phyloP scores from a whole-genome alignment of 2,329 filamentous ascomycete species.

The Mycogone perniciosa region DNA sequence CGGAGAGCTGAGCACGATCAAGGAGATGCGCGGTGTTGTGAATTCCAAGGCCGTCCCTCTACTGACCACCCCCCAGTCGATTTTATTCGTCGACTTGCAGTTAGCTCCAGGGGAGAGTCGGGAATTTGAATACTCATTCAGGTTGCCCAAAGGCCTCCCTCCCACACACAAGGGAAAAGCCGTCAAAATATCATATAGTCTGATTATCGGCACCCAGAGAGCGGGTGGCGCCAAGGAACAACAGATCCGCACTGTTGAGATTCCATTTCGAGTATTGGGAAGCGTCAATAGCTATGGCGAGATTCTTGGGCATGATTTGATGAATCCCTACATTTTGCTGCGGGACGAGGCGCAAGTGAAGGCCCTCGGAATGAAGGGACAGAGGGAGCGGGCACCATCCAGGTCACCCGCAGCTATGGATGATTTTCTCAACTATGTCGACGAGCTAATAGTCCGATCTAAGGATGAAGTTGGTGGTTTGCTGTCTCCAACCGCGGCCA shows the following conservation, averaged over 20 bases:
- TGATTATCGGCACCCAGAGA: conserved; percentile 87
- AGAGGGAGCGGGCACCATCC: conserved; percentile 20
- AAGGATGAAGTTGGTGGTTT: conserved; percentile 52
- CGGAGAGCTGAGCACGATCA: conserved; percentile 84
- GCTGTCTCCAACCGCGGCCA: conserved; percentile 62
- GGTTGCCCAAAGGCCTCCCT: conserved; percentile 79
- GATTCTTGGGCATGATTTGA: conserved; percentile 86
- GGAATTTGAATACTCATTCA: conserved; percentile 81
- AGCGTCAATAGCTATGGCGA: conserved; percentile 87
- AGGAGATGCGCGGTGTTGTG: conserved; percentile 85
- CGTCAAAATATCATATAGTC: conserved; percentile 86
- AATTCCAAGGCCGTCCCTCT: conserved; percentile 84
- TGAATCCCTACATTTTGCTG: conserved; percentile 86
- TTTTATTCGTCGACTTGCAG: conserved; percentile 88
- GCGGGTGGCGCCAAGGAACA: conserved; percentile 71
- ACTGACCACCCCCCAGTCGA: conserved; percentile 90
- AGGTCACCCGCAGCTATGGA: conserved; percentile 41
- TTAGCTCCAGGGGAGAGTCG: conserved; percentile 83
- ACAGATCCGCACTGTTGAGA: conserved; percentile 81
- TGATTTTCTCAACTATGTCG: conserved; percentile 71
- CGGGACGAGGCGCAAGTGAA: conserved; percentile 71
- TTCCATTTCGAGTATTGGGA: conserved; percentile 88
- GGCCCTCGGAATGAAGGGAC: conserved; percentile 26
- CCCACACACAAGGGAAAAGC: conserved; percentile 86
- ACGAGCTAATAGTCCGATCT: conserved; percentile 61